phyloP scores from a whole-genome alignment of 345 rosid genomes.

The Linum usitatissimum region DNA sequence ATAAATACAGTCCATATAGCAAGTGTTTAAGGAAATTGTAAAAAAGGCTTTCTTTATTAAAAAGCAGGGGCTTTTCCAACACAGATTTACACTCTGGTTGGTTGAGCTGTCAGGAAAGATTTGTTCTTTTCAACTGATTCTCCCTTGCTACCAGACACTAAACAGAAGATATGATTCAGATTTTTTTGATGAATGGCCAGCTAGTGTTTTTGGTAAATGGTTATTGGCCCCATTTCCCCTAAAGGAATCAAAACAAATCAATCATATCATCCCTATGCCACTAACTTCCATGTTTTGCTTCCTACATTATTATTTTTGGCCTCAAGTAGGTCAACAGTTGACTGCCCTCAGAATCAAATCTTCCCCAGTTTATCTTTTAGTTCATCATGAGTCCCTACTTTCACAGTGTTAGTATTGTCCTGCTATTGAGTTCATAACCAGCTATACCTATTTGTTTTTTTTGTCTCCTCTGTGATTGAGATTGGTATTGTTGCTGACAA shows the following conservation, averaged over 20 bases:
- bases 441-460: not conserved
- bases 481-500: too few relatives aligned
- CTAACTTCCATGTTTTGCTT: not conserved
- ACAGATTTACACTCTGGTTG: conserved; percentile 6
- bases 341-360: conserved; percentile 15
- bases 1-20: not conserved
- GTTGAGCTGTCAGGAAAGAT: conserved; percentile 12
- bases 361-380: conserved; percentile 1
- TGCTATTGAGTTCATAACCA: not conserved
- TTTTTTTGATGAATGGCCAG: not conserved
- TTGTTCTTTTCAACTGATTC: not conserved
- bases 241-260: not conserved
- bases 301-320: not conserved
- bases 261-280: not conserved
- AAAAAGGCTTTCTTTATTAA: too few relatives aligned
- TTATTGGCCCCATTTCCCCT: not conserved
- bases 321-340: conserved; percentile 13
- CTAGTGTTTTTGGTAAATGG: not conserved
- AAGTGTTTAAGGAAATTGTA: not conserved
- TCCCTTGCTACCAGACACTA: not conserved
- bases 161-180: not conserved
- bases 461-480: not conserved
- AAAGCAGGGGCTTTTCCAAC: not conserved
- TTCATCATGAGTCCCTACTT: not conserved
- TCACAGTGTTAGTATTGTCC: not conserved